Base-by-base conservation (phyloP, 768 basidiomycete species). In the Suillus ampliporus region DNA sequence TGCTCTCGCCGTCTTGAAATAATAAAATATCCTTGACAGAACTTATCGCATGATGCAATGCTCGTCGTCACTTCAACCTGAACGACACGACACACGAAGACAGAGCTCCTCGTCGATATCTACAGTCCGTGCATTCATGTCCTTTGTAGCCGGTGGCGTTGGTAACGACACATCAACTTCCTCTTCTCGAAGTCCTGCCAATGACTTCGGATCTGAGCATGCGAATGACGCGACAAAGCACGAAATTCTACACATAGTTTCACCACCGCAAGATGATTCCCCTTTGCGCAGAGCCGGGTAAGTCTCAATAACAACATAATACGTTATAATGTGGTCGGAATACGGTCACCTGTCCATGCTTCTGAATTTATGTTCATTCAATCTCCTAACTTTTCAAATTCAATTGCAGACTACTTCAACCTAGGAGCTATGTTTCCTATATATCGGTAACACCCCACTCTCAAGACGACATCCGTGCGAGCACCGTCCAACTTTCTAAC, bases 401-500 rank as follows among this genome's bases (percentile, higher is more conserved):
- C 41, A 66, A 58, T 46, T 54, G 35, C 61, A 89, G 88, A 34
- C 77, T 89, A 64, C 79, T 90, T 19, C 87, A 88, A 68, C 77
- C 86, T 19, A 80, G 77, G 64, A 84, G 82, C 64, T 86, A 81
- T 69, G 63, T 74, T 69, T 71, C 75, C 46, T 70, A 69, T 58
- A 53, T 69, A 58, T 60, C 65, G 0, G 54, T 62, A 11, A 65
- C 58, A 9, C 78, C 84, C 10, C 89, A 87, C 67, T 86, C 86
- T 1, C 87, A 86, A 65, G 83, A 83, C 65, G 80, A 82, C 34
- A 93, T 92, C 63, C 86, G 91, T 19, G 79, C 84, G 38, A 82
- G 77, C 65, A 92, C 91, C 0, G 81, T 92, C 70, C 80, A 88
- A 57, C 79, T 93, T 4, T 89, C 90, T 19, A 79, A 77, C 58